These are phyloP conservation scores for Chaetothyriales sp. DNA, from an alignment of 2,329 filamentous ascomycete genomes.

Conservation along the genomic window DNA sequence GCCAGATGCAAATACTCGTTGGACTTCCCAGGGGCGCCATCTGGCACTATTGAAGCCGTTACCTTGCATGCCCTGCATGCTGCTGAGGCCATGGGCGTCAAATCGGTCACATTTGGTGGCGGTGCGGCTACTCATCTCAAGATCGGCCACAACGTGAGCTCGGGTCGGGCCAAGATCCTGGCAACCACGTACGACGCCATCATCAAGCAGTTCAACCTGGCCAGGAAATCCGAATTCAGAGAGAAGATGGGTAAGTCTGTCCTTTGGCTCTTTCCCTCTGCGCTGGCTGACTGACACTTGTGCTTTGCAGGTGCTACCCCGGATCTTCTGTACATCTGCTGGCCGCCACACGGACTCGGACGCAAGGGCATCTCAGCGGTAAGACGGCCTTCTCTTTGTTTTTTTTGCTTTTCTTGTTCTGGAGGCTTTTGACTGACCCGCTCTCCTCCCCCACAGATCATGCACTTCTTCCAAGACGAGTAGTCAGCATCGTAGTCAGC, in stretches of 20 bases:
- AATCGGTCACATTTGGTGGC: constrained; percentile 69
- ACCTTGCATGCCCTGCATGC: constrained; percentile 56
- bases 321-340: constrained; percentile 78
- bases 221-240: constrained; percentile 74
- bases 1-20: constrained; percentile 86
- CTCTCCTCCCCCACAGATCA: constrained; percentile 16
- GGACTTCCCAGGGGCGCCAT: constrained; percentile 77
- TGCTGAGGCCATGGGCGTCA: constrained; percentile 43
- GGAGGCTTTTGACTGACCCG: not conserved
- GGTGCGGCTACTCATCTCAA: constrained; percentile 61
- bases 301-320: constrained; percentile 41
- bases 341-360: constrained; percentile 71
- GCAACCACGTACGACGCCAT: constrained; percentile 69
- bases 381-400: constrained; percentile 99
- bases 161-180: constrained; percentile 65
- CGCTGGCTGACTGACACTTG: not conserved
- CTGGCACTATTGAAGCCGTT: constrained; percentile 70
- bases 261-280: not conserved
- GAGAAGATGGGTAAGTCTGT: constrained; percentile 57
- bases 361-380: constrained; percentile 71
- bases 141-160: constrained; percentile 67
- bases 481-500: not conserved
- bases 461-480: constrained; percentile 70
- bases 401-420: not conserved
- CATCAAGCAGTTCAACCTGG: constrained; percentile 65